These are phyloP conservation scores for Fomitopsis pinicola DNA, from an alignment of 1,284 basidiomycete genomes.

Conservation along the genomic window DNA sequence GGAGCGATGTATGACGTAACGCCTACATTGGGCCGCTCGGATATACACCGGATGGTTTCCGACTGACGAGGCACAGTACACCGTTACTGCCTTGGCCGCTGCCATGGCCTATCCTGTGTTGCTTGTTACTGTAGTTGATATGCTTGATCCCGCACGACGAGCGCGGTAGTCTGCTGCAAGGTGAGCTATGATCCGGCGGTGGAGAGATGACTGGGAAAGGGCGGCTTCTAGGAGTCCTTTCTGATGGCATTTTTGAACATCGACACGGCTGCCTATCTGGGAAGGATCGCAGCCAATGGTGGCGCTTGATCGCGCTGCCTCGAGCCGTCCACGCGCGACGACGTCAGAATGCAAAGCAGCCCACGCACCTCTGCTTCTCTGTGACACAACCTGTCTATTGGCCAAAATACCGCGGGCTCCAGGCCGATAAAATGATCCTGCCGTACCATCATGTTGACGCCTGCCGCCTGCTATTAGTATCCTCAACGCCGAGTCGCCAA, in stretches of 20 bases:
- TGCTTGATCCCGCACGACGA: too few species aligned
- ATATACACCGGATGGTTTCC: slow-evolving; percentile 61
- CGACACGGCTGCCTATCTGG: not conserved
- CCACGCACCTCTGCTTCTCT: not conserved
- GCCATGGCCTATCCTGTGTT: not conserved
- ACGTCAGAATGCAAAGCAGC: not conserved
- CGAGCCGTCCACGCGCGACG: not conserved
- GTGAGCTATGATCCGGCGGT: not conserved
- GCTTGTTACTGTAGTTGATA: not conserved
- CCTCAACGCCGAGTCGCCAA: too few species aligned
- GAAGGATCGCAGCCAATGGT: not conserved
- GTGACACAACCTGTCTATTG: not conserved
- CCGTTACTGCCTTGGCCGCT: slow-evolving; percentile 49
- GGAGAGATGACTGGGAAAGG: not conserved
- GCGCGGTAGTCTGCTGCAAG: not conserved
- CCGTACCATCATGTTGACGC: too few species aligned
- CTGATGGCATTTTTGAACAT: too few species aligned
- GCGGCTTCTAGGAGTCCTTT: not conserved
- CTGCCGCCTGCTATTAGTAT: too few species aligned
- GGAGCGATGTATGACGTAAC: slow-evolving; percentile 2
- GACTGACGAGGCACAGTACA: slow-evolving; percentile 76
- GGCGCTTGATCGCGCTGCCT: not conserved
- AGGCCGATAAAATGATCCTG: too few species aligned
- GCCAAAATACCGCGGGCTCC: not conserved
- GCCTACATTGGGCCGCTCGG: slow-evolving; percentile 68